These are phyloP conservation scores for Monilinia laxa DNA, from an alignment of 2,329 filamentous ascomycete species.

Conservation along the genomic window DNA sequence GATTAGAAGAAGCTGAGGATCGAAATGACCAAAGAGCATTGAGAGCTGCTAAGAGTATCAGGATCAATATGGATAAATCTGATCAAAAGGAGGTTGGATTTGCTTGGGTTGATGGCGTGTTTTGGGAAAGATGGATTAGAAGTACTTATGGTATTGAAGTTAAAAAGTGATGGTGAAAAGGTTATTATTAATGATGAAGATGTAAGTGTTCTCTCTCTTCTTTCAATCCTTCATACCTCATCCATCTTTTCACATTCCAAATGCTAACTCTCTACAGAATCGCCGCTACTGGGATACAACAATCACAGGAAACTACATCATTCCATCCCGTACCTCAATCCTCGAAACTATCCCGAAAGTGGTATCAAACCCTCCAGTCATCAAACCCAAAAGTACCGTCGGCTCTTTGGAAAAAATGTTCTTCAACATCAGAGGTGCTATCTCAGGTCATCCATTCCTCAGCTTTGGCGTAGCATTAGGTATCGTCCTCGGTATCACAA, in stretches of 20 bases:
- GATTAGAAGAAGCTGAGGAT: slow-evolving; percentile 95
- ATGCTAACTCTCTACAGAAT: slow-evolving; percentile 56
- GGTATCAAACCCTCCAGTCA: slow-evolving; percentile 55
- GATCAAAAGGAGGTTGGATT: slow-evolving; percentile 88
- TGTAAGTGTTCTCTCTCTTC: slow-evolving; percentile 55
- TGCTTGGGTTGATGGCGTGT: slow-evolving; percentile 94
- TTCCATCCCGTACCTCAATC: slow-evolving; percentile 65
- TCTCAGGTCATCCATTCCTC: slow-evolving; percentile 59
- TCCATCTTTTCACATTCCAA: neutral
- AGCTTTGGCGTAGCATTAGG: slow-evolving; percentile 58
- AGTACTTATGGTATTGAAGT: slow-evolving; percentile 94
- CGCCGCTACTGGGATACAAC: slow-evolving; percentile 94
- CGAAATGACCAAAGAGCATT: slow-evolving; percentile 85
- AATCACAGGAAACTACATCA: slow-evolving; percentile 83
- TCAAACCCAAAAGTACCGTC: slow-evolving; percentile 76
- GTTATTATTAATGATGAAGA: slow-evolving; percentile 98
- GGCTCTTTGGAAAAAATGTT: slow-evolving; percentile 70
- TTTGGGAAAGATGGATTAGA: slow-evolving; percentile 96
- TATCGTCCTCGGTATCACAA: slow-evolving; percentile 52
- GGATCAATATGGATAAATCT: slow-evolving; percentile 85
- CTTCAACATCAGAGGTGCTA: slow-evolving; percentile 60
- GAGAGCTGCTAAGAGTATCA: slow-evolving; percentile 83
- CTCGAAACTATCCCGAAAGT: slow-evolving; percentile 49
- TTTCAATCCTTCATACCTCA: neutral
- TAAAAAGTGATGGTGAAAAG: slow-evolving; percentile 74